Percentiles rank a stretch among this genome's conserved stretches.
Conservation (phyloP, 495 filamentous ascomycete species). For the Hypoxylon trugodes region DNA sequence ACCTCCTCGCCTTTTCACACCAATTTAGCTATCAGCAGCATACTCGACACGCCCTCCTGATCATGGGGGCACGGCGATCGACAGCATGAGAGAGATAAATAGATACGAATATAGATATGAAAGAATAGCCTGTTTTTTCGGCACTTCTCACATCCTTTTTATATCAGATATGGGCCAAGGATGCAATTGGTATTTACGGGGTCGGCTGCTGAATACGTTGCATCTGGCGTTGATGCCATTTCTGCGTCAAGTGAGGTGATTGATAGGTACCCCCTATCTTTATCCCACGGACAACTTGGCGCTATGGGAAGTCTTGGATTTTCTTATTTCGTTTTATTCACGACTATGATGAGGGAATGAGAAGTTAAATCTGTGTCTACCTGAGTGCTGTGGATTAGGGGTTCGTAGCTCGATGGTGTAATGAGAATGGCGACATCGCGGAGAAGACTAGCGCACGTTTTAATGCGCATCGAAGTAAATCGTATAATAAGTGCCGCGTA, state of each 20-base stretch:
- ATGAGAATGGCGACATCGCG: too few relatives aligned
- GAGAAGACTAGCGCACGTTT: too few relatives aligned
- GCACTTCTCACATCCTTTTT: not conserved
- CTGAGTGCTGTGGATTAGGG: too few relatives aligned
- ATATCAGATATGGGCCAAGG: not conserved
- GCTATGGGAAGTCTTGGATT: too few relatives aligned
- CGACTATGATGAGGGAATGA: too few relatives aligned
- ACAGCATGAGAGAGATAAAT: not conserved
- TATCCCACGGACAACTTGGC: too few relatives aligned
- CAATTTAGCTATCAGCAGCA: not conserved
- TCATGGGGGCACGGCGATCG: not conserved
- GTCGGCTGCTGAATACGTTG: conserved; percentile 4
- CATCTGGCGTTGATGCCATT: conserved; percentile 35
- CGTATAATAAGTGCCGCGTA: too few relatives aligned
- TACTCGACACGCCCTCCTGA: not conserved
- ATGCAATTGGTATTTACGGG: not conserved
- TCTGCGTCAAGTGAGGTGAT: conserved; percentile 29
- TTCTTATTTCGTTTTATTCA: too few relatives aligned
- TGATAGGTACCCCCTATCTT: not conserved
- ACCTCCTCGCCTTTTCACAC: not conserved
- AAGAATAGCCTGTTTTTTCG: conserved; percentile 17
- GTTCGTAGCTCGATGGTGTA: too few relatives aligned
- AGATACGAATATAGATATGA: not conserved
- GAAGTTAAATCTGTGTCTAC: too few relatives aligned
- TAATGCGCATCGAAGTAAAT: too few relatives aligned